A percentile compares a stretch with the other conserved stretches of the same genome.
Evolutionary conservation across 140 eudicot genomes (phyloP).

Genomic region (Erigeron philadelphicus): DNA sequence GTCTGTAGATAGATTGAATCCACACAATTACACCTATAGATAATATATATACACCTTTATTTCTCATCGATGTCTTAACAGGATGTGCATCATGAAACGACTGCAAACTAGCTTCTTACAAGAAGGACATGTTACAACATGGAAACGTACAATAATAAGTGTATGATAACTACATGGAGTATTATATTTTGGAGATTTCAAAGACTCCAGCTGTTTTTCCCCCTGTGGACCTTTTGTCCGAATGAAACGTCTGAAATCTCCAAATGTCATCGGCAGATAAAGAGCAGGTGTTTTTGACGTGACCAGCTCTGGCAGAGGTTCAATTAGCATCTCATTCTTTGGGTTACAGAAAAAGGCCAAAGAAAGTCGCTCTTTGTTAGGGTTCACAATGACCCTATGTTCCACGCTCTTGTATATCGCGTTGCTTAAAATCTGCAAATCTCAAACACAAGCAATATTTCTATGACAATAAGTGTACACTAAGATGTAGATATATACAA

Average conservation of each 20-base stretch:
- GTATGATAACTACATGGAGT: not conserved
- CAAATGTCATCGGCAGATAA: constrained; percentile 66
- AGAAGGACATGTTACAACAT: too few species aligned
- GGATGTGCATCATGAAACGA: too few species aligned
- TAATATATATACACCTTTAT: too few species aligned
- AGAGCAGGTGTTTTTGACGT: constrained; percentile 51
- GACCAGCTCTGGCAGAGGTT: constrained; percentile 55
- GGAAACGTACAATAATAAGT: too few species aligned
- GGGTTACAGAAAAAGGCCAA: constrained; percentile 86
- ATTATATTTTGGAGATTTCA: constrained; percentile 35
- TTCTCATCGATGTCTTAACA: too few species aligned
- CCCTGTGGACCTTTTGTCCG: constrained; percentile 71
- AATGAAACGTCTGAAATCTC: constrained; percentile 63
- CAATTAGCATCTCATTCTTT: constrained; percentile 46
- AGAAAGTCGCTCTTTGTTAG: constrained; percentile 52
- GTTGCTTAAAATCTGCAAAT: constrained; percentile 59
- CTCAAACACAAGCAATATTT: not conserved
- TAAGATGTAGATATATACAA: too few species aligned
- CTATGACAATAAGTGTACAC: too few species aligned
- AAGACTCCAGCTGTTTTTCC: constrained; percentile 62
- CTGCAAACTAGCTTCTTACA: too few species aligned
- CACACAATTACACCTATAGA: too few species aligned
- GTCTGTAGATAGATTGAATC: too few species aligned
- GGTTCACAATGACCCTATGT: constrained; percentile 74
- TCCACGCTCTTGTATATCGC: constrained; percentile 69